A percentile compares a stretch with the other conserved stretches of the same genome.
Evolutionary conservation across 2,329 filamentous ascomycete genomes (phyloP).

Genomic region (Colletotrichum tamarilloi): DNA sequence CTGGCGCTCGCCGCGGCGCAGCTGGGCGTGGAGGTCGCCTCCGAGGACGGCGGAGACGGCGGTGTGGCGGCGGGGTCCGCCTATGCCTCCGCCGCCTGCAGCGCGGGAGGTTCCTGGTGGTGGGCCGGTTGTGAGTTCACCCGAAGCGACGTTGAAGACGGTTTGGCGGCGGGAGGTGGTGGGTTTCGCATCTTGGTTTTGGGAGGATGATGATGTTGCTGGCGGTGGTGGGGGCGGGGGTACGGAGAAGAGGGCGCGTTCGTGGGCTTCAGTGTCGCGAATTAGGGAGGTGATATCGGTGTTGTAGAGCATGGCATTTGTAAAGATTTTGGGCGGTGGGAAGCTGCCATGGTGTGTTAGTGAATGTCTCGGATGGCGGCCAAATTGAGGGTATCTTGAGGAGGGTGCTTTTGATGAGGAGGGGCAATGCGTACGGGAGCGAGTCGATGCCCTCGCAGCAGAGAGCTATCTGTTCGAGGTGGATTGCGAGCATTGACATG

Average conservation of each 20-base stretch:
- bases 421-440: constrained; percentile 68
- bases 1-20: constrained; percentile 66
- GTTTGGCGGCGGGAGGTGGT: constrained; percentile 68
- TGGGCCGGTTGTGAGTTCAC: constrained; percentile 69
- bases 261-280: constrained; percentile 93
- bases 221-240: constrained; percentile 76
- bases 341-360: constrained; percentile 69
- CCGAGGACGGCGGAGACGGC: constrained; percentile 92
- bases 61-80: constrained; percentile 75
- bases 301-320: constrained; percentile 87
- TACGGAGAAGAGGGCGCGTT: constrained; percentile 93
- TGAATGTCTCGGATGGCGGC: constrained; percentile 16
- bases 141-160: constrained; percentile 73
- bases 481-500: constrained; percentile 77
- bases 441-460: constrained; percentile 82
- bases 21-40: constrained; percentile 85
- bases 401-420: constrained; percentile 24
- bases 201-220: constrained; percentile 47
- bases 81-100: constrained; percentile 30
- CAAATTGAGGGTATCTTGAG: background rate
- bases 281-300: constrained; percentile 96
- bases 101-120: constrained; percentile 46
- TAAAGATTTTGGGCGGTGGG: constrained; percentile 91
- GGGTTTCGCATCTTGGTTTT: constrained; percentile 52
- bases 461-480: constrained; percentile 81